Percentiles rank a stretch among this genome's conserved stretches.
Conservation (phyloP, 345 rosid genomes). For the Lumnitzera racemosa region DNA sequence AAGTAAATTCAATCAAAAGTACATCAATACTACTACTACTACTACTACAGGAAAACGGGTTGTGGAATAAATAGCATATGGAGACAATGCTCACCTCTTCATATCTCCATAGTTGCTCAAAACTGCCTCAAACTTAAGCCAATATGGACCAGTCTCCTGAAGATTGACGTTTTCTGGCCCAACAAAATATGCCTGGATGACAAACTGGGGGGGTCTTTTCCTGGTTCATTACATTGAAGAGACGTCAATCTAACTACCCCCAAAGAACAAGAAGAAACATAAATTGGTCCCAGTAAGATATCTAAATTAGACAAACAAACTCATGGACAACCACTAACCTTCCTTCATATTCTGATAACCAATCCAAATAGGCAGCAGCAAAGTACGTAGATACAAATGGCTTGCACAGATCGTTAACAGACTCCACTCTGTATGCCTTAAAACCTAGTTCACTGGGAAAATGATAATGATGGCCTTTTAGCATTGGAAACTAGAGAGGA, state of each 20-base stretch:
- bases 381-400: constrained; percentile 91
- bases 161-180: constrained; percentile 61
- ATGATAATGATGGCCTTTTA: constrained; percentile 2
- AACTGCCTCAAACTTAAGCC: constrained; percentile 83
- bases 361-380: constrained; percentile 75
- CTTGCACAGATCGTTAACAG: constrained; percentile 55
- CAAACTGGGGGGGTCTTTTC: constrained; percentile 64
- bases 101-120: constrained; percentile 49
- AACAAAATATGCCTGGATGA: constrained; percentile 63
- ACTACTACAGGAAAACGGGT: not conserved
- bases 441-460: constrained; percentile 63
- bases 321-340: constrained; percentile 30
- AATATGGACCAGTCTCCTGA: constrained; percentile 49
- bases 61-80: not conserved
- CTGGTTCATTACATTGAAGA: constrained; percentile 23
- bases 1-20: constrained; percentile 2
- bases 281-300: not conserved
- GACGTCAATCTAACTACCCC: not conserved
- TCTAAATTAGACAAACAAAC: not conserved
- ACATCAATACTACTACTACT: not conserved
- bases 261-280: not conserved
- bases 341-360: constrained; percentile 82
- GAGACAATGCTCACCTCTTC: constrained; percentile 35
- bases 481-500: no score
- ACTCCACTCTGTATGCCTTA: constrained; percentile 69